Percentiles rank a stretch among this genome's conserved stretches.
These are phyloP conservation scores for Penicillium ochrochloron DNA, from an alignment of 495 filamentous ascomycete species.

Conservation along the genomic window DNA sequence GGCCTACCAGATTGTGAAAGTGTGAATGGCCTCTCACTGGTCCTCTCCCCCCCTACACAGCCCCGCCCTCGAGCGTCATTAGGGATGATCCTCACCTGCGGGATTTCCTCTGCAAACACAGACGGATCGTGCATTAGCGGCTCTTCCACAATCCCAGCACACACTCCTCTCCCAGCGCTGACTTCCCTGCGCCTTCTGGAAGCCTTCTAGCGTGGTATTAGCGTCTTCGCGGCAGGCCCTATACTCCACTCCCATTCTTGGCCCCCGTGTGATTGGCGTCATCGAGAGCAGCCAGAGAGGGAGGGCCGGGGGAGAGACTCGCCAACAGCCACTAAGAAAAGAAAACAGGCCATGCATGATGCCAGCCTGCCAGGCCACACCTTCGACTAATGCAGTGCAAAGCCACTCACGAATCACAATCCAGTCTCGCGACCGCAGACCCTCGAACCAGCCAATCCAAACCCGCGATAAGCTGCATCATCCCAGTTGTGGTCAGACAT, in stretches of 20 bases:
- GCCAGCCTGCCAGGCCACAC: background rate
- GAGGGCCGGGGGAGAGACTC: background rate
- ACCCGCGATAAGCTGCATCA: constrained; percentile 23
- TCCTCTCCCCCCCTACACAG: constrained; percentile 4
- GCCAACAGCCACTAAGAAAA: background rate
- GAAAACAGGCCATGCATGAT: background rate
- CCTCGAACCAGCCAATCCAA: constrained; percentile 11
- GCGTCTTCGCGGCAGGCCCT: constrained; percentile 20
- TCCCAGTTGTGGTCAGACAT: constrained; percentile 29
- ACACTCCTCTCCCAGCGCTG: constrained; percentile 10
- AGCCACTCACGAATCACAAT: background rate
- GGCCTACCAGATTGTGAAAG: background rate
- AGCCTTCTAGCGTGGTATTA: constrained; percentile 10
- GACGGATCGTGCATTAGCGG: constrained; percentile 28
- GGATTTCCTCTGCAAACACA: constrained; percentile 30
- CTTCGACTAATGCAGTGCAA: background rate
- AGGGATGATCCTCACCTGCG: constrained; percentile 25
- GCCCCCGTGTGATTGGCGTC: constrained; percentile 15
- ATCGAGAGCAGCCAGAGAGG: background rate
- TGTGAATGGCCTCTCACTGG: constrained; percentile 19
- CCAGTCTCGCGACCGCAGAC: background rate
- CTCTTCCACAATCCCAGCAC: background rate
- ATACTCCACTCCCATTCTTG: background rate
- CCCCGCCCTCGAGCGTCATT: constrained; percentile 13
- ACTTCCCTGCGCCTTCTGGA: constrained; percentile 17